Base-by-base conservation (phyloP, 345 rosid species). In the Adansonia digitata region DNA sequence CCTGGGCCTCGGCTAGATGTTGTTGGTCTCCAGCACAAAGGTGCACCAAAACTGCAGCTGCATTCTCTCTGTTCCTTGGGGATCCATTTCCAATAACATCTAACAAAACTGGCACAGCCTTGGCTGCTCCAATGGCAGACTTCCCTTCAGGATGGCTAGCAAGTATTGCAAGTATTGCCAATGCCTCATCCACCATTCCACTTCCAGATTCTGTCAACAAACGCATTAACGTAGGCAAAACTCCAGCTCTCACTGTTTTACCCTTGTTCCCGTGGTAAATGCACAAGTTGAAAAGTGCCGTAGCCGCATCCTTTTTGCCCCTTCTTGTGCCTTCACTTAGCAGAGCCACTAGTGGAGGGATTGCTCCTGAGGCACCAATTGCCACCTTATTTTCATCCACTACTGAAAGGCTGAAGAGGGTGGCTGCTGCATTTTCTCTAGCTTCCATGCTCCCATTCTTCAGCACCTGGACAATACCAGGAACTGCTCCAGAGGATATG, bases 391-490 rank as follows among this genome's bases (percentile, higher is more conserved):
- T 89, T 82, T 91, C 99, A 52, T 95, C 99, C 29, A 91, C 86
- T 29, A 92, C 97, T 0, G 99, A 95, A 49, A 95, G 91, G 84
- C 99, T 95, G 80, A 95, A 95, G 65, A 95, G 96, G 24, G 99
- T 91, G 31, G 98, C 99, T 5, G 99, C 99, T 1, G 99, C 98
- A 77, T 95, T 95, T 80, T 95, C 98, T 77, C 97, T 89, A n/a
- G 98, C 98, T 70, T 92, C 98, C 98, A 92, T 94, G 90, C 96
- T 92, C 57, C 98, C 98, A 75, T 83, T 94, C 86, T 88, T 94
- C 37, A 94, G 95, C 59, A 94, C 98, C 73, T 85, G 94, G 68
- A 92, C 94, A 57, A 94, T 91, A 76, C 98, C 94, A 27, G 96
- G 98, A 77, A 94, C 92, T 37, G 98, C 98, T 59, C 97, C 97